Conservation (phyloP, 2,329 filamentous ascomycete genomes). For the Pseudogymnoascus sp. region DNA sequence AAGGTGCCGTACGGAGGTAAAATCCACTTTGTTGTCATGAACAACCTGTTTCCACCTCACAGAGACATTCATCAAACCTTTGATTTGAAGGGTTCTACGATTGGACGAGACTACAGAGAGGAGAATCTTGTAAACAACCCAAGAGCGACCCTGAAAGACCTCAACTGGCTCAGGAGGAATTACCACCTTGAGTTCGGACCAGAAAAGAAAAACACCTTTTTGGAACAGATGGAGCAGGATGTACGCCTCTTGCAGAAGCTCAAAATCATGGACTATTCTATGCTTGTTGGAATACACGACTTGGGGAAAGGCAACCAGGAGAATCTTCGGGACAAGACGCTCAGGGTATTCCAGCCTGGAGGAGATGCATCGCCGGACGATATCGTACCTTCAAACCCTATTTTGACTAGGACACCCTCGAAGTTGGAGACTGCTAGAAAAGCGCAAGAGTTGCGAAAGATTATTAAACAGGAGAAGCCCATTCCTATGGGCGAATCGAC, state of each 20-base stretch:
- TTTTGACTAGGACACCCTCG: slow-evolving; percentile 82
- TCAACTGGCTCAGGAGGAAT: slow-evolving; percentile 89
- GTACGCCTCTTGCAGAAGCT: slow-evolving; percentile 79
- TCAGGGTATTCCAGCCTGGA: slow-evolving; percentile 89
- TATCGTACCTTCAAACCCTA: slow-evolving; percentile 34
- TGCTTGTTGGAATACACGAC: slow-evolving; percentile 92
- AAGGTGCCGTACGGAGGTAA: slow-evolving; percentile 98
- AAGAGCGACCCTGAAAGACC: slow-evolving; percentile 85
- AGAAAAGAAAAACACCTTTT: slow-evolving; percentile 77
- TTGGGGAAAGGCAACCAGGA: slow-evolving; percentile 87
- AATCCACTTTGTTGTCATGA: slow-evolving; percentile 99
- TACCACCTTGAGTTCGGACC: slow-evolving; percentile 82
- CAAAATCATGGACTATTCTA: slow-evolving; percentile 98
- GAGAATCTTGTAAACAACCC: slow-evolving; percentile 84
- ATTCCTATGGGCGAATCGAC: slow-evolving; percentile 81
- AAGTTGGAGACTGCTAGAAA: slow-evolving; percentile 88
- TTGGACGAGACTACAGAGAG: slow-evolving; percentile 85
- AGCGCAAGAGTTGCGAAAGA: slow-evolving; percentile 81
- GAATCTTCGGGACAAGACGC: slow-evolving; percentile 79
- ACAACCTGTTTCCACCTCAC: slow-evolving; percentile 96
- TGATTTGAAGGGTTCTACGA: slow-evolving; percentile 91
- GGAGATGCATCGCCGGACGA: slow-evolving; percentile 58
- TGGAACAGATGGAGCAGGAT: slow-evolving; percentile 82
- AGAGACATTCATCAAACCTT: slow-evolving; percentile 96
- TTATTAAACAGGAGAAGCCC: slow-evolving; percentile 86